These are phyloP conservation scores for Haplographium delicatum DNA, from an alignment of 495 filamentous ascomycete species.

Conservation along the genomic window DNA sequence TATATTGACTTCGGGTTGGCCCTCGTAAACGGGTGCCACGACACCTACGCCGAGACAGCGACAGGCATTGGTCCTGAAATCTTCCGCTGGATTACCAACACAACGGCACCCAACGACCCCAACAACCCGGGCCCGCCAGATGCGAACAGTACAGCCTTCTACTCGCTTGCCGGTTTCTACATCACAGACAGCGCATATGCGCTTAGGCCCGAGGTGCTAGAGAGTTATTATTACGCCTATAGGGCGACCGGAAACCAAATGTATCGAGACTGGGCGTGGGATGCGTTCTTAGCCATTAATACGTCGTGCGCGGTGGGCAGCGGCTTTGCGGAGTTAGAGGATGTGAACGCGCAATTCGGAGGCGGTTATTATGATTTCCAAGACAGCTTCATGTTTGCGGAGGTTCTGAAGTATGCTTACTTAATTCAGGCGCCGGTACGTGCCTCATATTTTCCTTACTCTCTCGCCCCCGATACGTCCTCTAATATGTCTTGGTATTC, in stretches of 20 bases:
- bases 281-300: conserved; percentile 69
- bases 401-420: conserved; percentile 84
- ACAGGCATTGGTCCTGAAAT: conserved; percentile 77
- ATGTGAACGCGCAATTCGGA: conserved; percentile 63
- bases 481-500: too few relatives aligned
- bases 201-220: conserved; percentile 79
- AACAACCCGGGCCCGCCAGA: conserved; percentile 41
- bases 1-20: conserved; percentile 72
- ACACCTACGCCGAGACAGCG: conserved; percentile 61
- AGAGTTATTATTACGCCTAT: conserved; percentile 87
- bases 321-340: conserved; percentile 58
- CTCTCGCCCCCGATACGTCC: too few relatives aligned
- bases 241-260: conserved; percentile 64
- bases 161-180: conserved; percentile 65
- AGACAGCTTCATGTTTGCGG: conserved; percentile 89
- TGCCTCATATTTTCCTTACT: conserved; percentile 1
- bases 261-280: conserved; percentile 84
- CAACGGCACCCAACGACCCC: conserved; percentile 22
- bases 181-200: conserved; percentile 58
- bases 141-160: conserved; percentile 49
- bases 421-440: conserved; percentile 53
- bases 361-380: conserved; percentile 63
- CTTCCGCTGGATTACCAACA: conserved; percentile 57
- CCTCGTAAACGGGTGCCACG: conserved; percentile 69
- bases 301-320: conserved; percentile 54